Conservation (phyloP, 179 eudicot genomes). For the Beta corolliflora region DNA sequence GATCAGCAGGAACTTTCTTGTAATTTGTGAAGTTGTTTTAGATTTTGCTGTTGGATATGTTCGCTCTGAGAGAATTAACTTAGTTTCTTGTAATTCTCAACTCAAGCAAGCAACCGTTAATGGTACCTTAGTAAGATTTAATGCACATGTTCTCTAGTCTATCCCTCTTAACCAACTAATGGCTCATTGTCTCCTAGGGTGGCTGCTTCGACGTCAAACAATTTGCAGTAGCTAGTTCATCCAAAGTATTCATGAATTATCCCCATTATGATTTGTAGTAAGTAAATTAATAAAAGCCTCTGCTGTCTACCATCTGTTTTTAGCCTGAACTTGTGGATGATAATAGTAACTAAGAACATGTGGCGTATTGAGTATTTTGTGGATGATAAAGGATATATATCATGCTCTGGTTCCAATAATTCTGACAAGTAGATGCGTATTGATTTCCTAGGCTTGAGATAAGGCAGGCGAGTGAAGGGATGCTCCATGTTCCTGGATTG, state of each 20-base stretch:
- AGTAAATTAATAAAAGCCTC: background rate
- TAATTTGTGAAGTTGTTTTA: background rate
- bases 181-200: background rate
- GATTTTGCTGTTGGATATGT: background rate
- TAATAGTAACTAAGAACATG: background rate
- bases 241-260: background rate
- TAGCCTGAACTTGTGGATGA: background rate
- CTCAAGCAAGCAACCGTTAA: background rate
- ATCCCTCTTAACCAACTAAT: background rate
- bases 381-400: background rate
- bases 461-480: conserved; percentile 80
- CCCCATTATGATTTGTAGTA: background rate
- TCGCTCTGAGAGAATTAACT: background rate
- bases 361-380: background rate
- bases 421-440: conserved; percentile 7
- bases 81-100: no score
- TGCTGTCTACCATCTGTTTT: background rate
- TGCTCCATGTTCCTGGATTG: conserved; percentile 88
- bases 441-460: conserved; percentile 72
- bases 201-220: background rate
- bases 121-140: background rate
- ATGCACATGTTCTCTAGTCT: background rate
- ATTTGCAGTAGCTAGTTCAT: background rate
- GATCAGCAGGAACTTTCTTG: background rate
- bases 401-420: background rate